Evolutionary conservation across 257 asterid genomes (phyloP), one percentile per base, ranked within the genome.

Genomic region (Nyctanthes arbortristis): DNA sequence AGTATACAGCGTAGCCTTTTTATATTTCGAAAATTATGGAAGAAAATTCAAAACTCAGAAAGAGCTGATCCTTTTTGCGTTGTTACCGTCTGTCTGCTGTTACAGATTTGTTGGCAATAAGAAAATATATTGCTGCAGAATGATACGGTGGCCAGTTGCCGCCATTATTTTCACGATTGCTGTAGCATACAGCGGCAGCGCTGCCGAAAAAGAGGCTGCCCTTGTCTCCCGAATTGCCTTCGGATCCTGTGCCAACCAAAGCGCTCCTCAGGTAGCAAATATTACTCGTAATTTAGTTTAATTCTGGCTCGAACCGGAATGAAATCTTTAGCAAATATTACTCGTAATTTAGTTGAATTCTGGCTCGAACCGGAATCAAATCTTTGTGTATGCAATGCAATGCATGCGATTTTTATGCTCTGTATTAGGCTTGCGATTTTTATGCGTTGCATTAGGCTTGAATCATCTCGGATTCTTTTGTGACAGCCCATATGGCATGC

Each of bases 221-320:
- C 68, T 63, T 12, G 78, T 77, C 34, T 63, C 75, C 28, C 64
- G 78, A 37, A 73, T 73, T 58, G 78, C 82, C 20, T 77, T 77
- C 58, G 82, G 82, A 36, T 77, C 78, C 36, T 77, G 82, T 68
- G 72, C 82, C 63, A 77, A 77, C 68, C 78, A 72, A 61, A 68
- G 78, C 69, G 69, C 78, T 56, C 69, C 78, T 40, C 75, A 72
- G 74, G 74, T 74, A 52, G 59, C 31, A 24, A 22, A 52, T 52
- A 52, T 7, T 52, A 52, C 7, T 52, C 20, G 29, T 52, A 52
- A 24, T 52, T 52, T 22, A 52, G 22, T 20, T 24, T 28, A 52
- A 52, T 13, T 20, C 14, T 52, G 16, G 30, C 59, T 20, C 1
- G 9, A 52, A n/a, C n/a, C n/a, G n/a, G 30, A 22, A 8, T 52